These are phyloP conservation scores for Lactifluus echinatus DNA, from an alignment of 768 basidiomycete species.

Conservation along the genomic window DNA sequence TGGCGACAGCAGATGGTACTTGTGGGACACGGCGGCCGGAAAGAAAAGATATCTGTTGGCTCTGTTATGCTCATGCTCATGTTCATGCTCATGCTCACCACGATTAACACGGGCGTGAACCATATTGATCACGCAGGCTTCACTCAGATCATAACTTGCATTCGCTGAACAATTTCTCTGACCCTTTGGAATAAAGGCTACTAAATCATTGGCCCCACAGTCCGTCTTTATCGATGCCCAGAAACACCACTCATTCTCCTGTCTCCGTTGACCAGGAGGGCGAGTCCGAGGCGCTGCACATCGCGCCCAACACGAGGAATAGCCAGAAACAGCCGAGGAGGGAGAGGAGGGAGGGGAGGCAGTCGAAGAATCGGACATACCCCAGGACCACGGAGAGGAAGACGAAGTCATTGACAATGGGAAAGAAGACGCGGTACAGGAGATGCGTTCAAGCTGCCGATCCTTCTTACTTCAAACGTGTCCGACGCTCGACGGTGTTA, in stretches of 20 bases:
- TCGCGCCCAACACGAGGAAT: constrained; percentile 28
- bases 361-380: constrained; percentile 14
- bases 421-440: constrained; percentile 21
- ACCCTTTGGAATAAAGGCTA: no score
- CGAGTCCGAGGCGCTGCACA: constrained; percentile 14
- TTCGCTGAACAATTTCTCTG: neutral
- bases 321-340: constrained; percentile 36
- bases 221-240: constrained; percentile 5
- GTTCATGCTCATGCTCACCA: no score
- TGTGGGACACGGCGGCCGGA: no score
- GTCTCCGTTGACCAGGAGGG: constrained; percentile 17
- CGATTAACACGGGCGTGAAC: no score
- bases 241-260: constrained; percentile 18
- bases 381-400: constrained; percentile 19
- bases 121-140: no score
- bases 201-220: neutral
- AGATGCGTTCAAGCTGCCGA: neutral
- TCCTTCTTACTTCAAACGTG: neutral
- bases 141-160: neutral
- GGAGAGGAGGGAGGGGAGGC: constrained; percentile 29
- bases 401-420: constrained; percentile 17
- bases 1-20: no score
- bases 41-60: no score
- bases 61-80: no score
- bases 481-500: neutral